Percentiles rank a stretch among this genome's conserved stretches.
These are phyloP conservation scores for Candida ovalis DNA, from an alignment of 805 yeast genomes.

Conservation along the genomic window DNA sequence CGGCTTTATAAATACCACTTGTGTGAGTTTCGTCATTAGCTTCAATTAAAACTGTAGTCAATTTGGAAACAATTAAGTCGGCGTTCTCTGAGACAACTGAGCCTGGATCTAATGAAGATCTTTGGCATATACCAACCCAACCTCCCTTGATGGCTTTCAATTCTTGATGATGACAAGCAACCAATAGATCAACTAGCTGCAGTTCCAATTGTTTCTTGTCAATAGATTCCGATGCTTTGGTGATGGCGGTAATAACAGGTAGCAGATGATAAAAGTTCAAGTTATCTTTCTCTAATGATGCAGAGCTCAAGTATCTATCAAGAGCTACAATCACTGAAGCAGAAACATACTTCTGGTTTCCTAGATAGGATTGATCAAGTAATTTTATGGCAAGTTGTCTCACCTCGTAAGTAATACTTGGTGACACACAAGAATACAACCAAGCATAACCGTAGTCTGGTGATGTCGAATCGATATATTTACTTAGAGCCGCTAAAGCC, in stretches of 20 bases:
- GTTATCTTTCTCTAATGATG: slow-evolving; percentile 12
- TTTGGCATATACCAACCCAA: slow-evolving; percentile 76
- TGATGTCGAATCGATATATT: slow-evolving; percentile 12
- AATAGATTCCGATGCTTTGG: slow-evolving; percentile 24
- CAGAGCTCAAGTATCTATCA: slow-evolving; percentile 25
- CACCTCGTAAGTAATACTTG: slow-evolving; percentile 30
- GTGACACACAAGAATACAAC: slow-evolving; percentile 45
- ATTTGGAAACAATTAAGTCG: slow-evolving; percentile 23
- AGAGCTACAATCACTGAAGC: slow-evolving; percentile 42
- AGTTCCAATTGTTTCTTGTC: slow-evolving; percentile 25
- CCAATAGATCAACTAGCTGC: slow-evolving; percentile 37
- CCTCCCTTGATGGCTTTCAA: slow-evolving; percentile 41
- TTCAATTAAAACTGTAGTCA: slow-evolving; percentile 10
- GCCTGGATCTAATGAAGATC: slow-evolving; percentile 63
- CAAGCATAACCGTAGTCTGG: slow-evolving; percentile 42
- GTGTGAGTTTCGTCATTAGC: slow-evolving; percentile 27
- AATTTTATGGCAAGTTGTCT: slow-evolving; percentile 34
- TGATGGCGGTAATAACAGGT: slow-evolving; percentile 36
- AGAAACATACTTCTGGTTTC: slow-evolving; percentile 39
- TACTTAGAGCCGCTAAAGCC: slow-evolving; percentile 38
- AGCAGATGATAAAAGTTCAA: slow-evolving; percentile 27
- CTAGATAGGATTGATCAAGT: slow-evolving; percentile 30
- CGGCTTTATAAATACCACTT: slow-evolving; percentile 48
- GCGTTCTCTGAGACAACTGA: slow-evolving; percentile 36
- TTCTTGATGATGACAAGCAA: slow-evolving; percentile 40